A percentile compares a stretch with the other conserved stretches of the same genome.
phyloP scores from a whole-genome alignment of 2,329 filamentous ascomycete species.

The Beauveria varroae region DNA sequence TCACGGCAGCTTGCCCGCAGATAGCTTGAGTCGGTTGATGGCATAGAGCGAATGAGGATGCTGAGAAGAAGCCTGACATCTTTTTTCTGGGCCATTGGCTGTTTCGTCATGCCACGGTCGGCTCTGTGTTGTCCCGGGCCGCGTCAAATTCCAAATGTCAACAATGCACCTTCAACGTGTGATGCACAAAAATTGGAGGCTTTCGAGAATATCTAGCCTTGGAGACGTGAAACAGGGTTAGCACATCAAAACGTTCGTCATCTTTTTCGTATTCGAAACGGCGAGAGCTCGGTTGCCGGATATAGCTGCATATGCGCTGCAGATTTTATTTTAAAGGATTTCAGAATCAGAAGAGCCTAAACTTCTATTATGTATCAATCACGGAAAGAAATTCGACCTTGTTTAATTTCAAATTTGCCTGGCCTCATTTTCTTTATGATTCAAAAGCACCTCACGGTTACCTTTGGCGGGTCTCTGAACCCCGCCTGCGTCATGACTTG shows the following conservation, averaged over 20 bases:
- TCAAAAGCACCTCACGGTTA: background rate
- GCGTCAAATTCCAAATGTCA: background rate
- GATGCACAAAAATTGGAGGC: background rate
- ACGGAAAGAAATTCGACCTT: too few species aligned
- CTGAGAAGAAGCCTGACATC: background rate
- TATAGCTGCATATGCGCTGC: too few species aligned
- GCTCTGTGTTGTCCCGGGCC: slow-evolving; percentile 8
- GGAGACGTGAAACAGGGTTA: too few species aligned
- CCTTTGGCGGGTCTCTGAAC: background rate
- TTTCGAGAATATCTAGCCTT: background rate
- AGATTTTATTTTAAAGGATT: too few species aligned
- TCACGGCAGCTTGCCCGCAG: background rate
- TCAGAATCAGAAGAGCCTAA: too few species aligned
- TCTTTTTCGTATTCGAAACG: too few species aligned
- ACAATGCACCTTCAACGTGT: background rate
- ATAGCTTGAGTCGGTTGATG: background rate
- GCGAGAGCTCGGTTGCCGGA: too few species aligned
- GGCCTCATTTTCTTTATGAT: background rate
- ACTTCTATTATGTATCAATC: too few species aligned
- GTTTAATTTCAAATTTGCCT: background rate
- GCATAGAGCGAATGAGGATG: slow-evolving; percentile 4
- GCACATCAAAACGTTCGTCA: too few species aligned
- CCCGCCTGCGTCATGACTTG: slow-evolving; percentile 5
- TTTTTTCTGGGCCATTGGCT: slow-evolving; percentile 2
- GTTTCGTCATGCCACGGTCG: slow-evolving; percentile 1